Evolutionary conservation across 2,329 filamentous ascomycete genomes (phyloP), one percentile per base, ranked within the genome.

Genomic region (Hymenoscyphus infarciens): DNA sequence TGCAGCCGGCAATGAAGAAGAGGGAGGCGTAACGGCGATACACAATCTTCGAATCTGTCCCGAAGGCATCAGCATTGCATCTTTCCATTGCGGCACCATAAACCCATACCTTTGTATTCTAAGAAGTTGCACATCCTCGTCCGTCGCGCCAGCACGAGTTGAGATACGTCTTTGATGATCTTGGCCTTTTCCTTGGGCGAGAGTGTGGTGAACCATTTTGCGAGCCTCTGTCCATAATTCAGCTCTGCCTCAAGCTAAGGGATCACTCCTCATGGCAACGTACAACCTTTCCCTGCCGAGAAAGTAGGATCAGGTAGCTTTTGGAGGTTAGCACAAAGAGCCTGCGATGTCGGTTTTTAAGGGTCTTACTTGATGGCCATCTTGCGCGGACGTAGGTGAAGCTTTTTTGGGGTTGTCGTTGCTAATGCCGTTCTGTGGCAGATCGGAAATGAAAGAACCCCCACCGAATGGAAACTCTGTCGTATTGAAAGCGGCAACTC

Each of bases 51-150:
- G 91, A 96, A 79, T 99, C 95, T 97, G 68, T 63, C 59, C 45
- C 61, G 70, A 66, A 61, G 42, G 55, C 38, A 39, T 72, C 59
- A 72, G 68, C 56, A 56, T 59, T 22, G 49, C 13, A 7, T 15
- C 10, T 42, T 33, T 10, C 13, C 19, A 25, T n/a, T 49, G 19
- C 38, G 5, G 27, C 22, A 22, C 38, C 10, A 29, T 49, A 6
- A 5, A 10, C 15, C 31, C 42, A 29, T 70, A 96, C 94, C 94
- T 87, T 99, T 99, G 79, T 99, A 99, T 77, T 99, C 95, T 65
- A 99, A 86, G 79, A 99, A 99, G 80, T 99, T 99, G 86, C 95
- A 99, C 95, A 99, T 99, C 77, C 95, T 92, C 64, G 95, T 98
- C 74, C 95, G 87, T 71, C 95, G 87, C 67, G 95, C 95, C 70